A percentile compares a stretch with the other conserved stretches of the same genome.
These are phyloP conservation scores for Hymenoscyphus fructigenus DNA, from an alignment of 2,329 filamentous ascomycete genomes.

Conservation along the genomic window DNA sequence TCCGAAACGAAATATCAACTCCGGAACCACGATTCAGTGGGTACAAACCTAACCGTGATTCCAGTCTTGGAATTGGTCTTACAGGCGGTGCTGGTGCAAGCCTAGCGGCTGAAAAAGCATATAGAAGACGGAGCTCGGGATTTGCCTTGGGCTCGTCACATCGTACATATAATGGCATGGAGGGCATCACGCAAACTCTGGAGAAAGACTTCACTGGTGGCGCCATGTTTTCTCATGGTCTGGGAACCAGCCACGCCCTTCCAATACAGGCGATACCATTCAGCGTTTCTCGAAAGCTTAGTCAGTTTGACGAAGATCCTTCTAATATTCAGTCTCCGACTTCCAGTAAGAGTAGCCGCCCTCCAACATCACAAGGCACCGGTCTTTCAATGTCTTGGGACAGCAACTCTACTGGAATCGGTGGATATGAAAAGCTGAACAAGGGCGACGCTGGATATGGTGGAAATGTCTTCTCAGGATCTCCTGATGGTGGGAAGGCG, in stretches of 20 bases:
- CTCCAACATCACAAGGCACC: slow-evolving; percentile 38
- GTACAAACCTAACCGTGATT: slow-evolving; percentile 61
- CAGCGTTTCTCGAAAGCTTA: slow-evolving; percentile 37
- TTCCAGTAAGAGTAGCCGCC: slow-evolving; percentile 31
- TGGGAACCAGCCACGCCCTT: slow-evolving; percentile 27
- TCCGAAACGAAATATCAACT: slow-evolving; percentile 84
- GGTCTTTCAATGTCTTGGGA: slow-evolving; percentile 29
- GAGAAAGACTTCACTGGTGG: slow-evolving; percentile 27
- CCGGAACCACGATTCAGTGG: slow-evolving; percentile 84
- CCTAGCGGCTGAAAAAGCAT: slow-evolving; percentile 59
- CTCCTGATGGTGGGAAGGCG: slow-evolving; percentile 42
- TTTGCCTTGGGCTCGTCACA: slow-evolving; percentile 37
- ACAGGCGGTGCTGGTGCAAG: slow-evolving; percentile 47
- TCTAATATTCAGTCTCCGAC: slow-evolving; percentile 38
- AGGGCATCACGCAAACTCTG: slow-evolving; percentile 30
- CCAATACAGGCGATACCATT: slow-evolving; percentile 54
- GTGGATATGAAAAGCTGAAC: slow-evolving; percentile 64
- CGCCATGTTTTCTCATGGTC: slow-evolving; percentile 28
- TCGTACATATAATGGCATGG: slow-evolving; percentile 30
- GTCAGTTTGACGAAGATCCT: slow-evolving; percentile 20
- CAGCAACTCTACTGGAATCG: slow-evolving; percentile 31
- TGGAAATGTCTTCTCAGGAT: slow-evolving; percentile 49
- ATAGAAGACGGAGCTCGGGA: slow-evolving; percentile 57
- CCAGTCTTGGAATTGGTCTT: slow-evolving; percentile 23
- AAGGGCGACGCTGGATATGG: slow-evolving; percentile 66